These are phyloP conservation scores for Trichoderma guizhouense DNA, from an alignment of 2,329 filamentous ascomycete genomes.

Conservation along the genomic window DNA sequence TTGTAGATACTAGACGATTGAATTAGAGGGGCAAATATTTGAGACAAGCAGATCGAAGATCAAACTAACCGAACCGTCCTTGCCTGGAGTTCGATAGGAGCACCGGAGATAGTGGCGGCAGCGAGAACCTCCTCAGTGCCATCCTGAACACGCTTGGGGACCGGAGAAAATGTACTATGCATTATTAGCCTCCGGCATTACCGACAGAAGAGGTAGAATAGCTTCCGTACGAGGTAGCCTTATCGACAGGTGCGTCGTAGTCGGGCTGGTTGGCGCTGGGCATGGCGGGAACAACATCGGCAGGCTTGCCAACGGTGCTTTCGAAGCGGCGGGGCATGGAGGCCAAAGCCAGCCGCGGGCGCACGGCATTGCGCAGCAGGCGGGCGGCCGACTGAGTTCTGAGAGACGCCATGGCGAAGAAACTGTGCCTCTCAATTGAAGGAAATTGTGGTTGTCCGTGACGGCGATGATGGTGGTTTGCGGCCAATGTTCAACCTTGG, in stretches of 20 bases:
- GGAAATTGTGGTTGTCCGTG: not conserved
- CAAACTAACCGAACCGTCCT: conserved; percentile 79
- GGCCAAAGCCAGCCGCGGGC: conserved; percentile 37
- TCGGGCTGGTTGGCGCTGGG: conserved; percentile 66
- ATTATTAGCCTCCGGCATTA: not conserved
- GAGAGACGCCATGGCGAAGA: conserved; percentile 61
- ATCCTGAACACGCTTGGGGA: conserved; percentile 85
- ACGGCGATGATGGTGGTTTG: conserved; percentile 23
- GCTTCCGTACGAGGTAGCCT: conserved; percentile 74
- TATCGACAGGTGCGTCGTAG: conserved; percentile 77
- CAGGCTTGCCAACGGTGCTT: conserved; percentile 46
- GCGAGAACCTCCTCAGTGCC: conserved; percentile 80
- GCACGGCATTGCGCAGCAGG: conserved; percentile 47
- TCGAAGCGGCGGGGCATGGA: conserved; percentile 53
- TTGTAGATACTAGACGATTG: conserved; percentile 73
- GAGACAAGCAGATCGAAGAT: not conserved
- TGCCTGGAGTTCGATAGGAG: conserved; percentile 89
- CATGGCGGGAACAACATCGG: conserved; percentile 37
- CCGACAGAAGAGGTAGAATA: not conserved
- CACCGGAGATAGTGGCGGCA: conserved; percentile 85
- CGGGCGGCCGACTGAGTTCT: conserved; percentile 53
- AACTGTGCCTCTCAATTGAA: conserved; percentile 28
- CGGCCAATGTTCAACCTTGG: conserved; percentile 28
- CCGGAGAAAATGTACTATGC: conserved; percentile 78
- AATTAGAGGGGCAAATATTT: not conserved